A percentile compares a stretch with the other conserved stretches of the same genome.
These are phyloP conservation scores for Cystobasidium tubakii DNA, from an alignment of 768 basidiomycete genomes.

Conservation along the genomic window DNA sequence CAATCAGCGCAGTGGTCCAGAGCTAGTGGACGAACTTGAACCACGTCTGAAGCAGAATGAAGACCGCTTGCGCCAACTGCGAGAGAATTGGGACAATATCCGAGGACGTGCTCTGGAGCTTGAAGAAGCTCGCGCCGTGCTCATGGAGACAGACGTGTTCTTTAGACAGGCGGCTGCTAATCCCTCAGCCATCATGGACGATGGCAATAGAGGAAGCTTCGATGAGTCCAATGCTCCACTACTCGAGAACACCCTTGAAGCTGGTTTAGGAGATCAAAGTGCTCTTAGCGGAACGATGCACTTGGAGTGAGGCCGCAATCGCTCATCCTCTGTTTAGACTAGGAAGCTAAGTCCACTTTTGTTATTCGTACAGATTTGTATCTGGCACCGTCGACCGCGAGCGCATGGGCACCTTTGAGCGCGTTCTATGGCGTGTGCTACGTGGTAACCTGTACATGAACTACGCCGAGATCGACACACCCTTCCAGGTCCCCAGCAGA, in stretches of 20 bases:
- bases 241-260: slow-evolving; percentile 77
- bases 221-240: slow-evolving; percentile 87
- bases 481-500: slow-evolving; percentile 76
- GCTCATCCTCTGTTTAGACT: not conserved
- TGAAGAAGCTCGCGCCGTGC: slow-evolving; percentile 85
- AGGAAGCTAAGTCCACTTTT: too few relatives aligned
- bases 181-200: slow-evolving; percentile 50
- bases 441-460: slow-evolving; percentile 99
- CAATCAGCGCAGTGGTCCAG: slow-evolving; percentile 84
- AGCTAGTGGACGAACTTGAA: slow-evolving; percentile 88
- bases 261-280: slow-evolving; percentile 59
- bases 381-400: slow-evolving; percentile 92
- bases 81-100: slow-evolving; percentile 80
- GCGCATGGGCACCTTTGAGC: slow-evolving; percentile 86
- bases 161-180: slow-evolving; percentile 66
- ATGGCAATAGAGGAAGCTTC: slow-evolving; percentile 77
- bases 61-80: slow-evolving; percentile 76
- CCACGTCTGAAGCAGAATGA: slow-evolving; percentile 81
- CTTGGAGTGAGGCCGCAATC: slow-evolving; percentile 62
- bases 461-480: slow-evolving; percentile 64
- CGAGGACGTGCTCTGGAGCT: slow-evolving; percentile 79
- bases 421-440: slow-evolving; percentile 94
- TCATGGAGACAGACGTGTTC: slow-evolving; percentile 91
- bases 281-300: slow-evolving; percentile 57
- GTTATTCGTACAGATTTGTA: slow-evolving; percentile 62